Conservation (phyloP, 2,329 filamentous ascomycete genomes). For the Pseudogymnoascus sp. region DNA sequence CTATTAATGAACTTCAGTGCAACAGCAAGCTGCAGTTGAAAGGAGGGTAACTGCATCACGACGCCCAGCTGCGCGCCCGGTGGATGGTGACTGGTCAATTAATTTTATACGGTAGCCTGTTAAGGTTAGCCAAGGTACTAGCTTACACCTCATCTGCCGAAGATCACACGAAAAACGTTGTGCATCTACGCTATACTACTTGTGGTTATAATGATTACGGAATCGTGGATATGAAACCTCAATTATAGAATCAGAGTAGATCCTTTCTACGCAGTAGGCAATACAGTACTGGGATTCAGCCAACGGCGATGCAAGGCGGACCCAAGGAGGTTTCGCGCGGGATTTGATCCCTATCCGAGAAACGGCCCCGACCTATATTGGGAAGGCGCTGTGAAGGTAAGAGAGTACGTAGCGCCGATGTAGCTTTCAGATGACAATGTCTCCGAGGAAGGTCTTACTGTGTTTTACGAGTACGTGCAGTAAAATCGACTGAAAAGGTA, state of each 20-base stretch:
- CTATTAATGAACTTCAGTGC: background rate
- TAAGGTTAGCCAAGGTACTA: background rate
- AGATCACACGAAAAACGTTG: background rate
- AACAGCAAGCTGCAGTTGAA: background rate
- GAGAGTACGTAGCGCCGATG: background rate
- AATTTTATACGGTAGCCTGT: background rate
- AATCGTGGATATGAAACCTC: slow-evolving; percentile 7
- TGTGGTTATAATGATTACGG: background rate
- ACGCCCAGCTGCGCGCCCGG: too few relatives aligned
- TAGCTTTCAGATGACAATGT: background rate
- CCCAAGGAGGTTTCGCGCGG: background rate
- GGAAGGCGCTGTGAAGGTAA: background rate
- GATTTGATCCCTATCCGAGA: background rate
- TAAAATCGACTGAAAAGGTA: background rate
- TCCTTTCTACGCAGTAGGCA: background rate
- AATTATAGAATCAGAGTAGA: background rate
- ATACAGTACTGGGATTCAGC: background rate
- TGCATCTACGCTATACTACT: background rate
- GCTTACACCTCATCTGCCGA: background rate
- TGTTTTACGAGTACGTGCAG: background rate
- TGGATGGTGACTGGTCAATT: background rate
- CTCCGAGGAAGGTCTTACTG: background rate
- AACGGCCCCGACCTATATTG: background rate
- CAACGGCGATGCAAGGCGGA: background rate
- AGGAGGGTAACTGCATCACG: background rate